Percentiles rank a stretch among this genome's conserved stretches.
phyloP scores from a whole-genome alignment of 768 basidiomycete genomes.

The Lactarius hatsudake region DNA sequence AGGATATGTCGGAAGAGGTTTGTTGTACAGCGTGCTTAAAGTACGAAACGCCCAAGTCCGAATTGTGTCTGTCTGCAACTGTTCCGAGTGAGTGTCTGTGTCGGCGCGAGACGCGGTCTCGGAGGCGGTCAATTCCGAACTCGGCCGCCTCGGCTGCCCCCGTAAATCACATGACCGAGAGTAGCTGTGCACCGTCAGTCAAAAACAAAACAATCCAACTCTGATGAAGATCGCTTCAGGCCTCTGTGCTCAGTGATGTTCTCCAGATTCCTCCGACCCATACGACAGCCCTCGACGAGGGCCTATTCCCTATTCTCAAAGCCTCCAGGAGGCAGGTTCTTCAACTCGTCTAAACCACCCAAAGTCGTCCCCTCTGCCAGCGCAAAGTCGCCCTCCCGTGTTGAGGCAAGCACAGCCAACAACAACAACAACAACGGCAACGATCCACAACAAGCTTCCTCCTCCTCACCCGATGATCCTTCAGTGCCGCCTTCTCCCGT shows the following conservation, averaged over 20 bases:
- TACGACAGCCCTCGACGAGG: slow-evolving; percentile 41
- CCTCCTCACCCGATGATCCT: slow-evolving; percentile 16
- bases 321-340: slow-evolving; percentile 69
- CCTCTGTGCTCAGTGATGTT: slow-evolving; percentile 13
- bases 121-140: no score
- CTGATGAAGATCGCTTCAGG: background rate
- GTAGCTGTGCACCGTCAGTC: background rate
- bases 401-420: slow-evolving; percentile 40
- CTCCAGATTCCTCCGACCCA: slow-evolving; percentile 21
- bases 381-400: slow-evolving; percentile 38
- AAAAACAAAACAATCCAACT: background rate
- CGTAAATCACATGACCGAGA: background rate
- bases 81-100: background rate
- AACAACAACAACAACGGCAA: background rate
- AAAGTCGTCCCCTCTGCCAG: slow-evolving; percentile 40
- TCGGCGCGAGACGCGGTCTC: background rate
- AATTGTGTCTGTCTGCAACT: background rate
- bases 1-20: background rate
- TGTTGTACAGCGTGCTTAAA: background rate
- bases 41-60: background rate
- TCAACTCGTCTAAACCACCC: slow-evolving; percentile 69
- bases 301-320: slow-evolving; percentile 78
- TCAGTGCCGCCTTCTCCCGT: background rate
- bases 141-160: background rate
- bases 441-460: slow-evolving; percentile 11